A percentile compares a stretch with the other conserved stretches of the same genome.
Evolutionary conservation across 1,284 basidiomycete genomes (phyloP).

Genomic region (Jaminaea rosea): DNA sequence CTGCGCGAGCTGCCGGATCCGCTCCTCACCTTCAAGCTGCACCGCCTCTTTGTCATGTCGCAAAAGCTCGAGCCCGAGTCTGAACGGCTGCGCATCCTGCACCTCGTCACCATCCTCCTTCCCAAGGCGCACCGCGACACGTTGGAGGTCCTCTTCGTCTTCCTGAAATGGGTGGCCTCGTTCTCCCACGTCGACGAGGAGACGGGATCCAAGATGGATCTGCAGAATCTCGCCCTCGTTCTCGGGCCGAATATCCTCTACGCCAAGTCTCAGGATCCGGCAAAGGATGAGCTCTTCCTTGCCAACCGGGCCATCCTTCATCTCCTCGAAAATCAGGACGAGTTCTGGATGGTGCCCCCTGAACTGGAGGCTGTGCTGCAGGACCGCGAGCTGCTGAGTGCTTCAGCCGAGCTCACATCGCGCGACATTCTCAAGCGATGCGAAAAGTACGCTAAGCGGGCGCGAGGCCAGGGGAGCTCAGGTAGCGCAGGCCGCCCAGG

Average conservation of each 20-base stretch:
- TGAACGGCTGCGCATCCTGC: slow-evolving; percentile 73
- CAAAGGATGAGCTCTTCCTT: slow-evolving; percentile 85
- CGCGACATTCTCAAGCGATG: slow-evolving; percentile 40
- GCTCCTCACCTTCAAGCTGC: slow-evolving; percentile 84
- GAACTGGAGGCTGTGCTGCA: slow-evolving; percentile 38
- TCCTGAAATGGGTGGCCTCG: slow-evolving; percentile 97
- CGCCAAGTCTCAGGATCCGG: slow-evolving; percentile 73
- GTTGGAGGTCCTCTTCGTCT: slow-evolving; percentile 94
- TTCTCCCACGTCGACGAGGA: slow-evolving; percentile 98
- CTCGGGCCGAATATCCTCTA: slow-evolving; percentile 91
- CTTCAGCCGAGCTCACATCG: slow-evolving; percentile 32
- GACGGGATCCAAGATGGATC: slow-evolving; percentile 97
- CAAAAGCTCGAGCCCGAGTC: slow-evolving; percentile 66
- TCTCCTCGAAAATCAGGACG: slow-evolving; percentile 85
- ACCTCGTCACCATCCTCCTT: slow-evolving; percentile 75
- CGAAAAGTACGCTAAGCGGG: slow-evolving; percentile 33
- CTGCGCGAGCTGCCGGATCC: slow-evolving; percentile 93
- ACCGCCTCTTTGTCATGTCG: slow-evolving; percentile 76
- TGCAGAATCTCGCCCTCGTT: slow-evolving; percentile 92
- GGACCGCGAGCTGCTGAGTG: slow-evolving; percentile 38
- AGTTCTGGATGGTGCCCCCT: slow-evolving; percentile 54
- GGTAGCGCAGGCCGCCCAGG: neutral
- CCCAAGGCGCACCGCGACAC: slow-evolving; percentile 92
- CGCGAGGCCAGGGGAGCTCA: neutral
- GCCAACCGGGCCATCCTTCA: slow-evolving; percentile 58